Conservation (phyloP, 164 flowering plant species). For the Platanus orientalis region DNA sequence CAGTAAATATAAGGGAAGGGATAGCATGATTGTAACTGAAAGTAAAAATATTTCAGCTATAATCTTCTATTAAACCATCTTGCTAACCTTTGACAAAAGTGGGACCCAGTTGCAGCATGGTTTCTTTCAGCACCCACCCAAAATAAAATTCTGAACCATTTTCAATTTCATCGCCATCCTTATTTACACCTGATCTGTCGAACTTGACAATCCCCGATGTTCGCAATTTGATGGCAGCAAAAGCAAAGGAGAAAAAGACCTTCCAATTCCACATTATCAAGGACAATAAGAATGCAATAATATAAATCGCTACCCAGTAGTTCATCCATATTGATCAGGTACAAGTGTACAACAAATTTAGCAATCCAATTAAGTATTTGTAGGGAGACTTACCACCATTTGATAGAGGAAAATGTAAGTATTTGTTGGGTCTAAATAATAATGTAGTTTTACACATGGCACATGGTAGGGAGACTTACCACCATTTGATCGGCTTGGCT, state of each 20-base stretch:
- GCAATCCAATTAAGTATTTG: no score
- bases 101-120: slow-evolving; percentile 87
- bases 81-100: slow-evolving; percentile 87
- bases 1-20: neutral
- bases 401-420: no score
- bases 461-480: no score
- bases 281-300: slow-evolving; percentile 13
- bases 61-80: slow-evolving; percentile 9
- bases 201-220: slow-evolving; percentile 34
- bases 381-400: no score
- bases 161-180: slow-evolving; percentile 15
- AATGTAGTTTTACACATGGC: no score
- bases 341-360: no score
- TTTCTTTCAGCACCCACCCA: slow-evolving; percentile 81
- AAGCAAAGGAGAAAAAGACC: slow-evolving; percentile 69
- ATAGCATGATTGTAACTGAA: neutral
- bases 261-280: slow-evolving; percentile 28
- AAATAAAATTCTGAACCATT: slow-evolving; percentile 43
- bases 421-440: no score
- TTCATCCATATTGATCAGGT: slow-evolving; percentile 1
- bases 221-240: slow-evolving; percentile 63
- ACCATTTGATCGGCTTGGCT: no score
- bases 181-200: slow-evolving; percentile 20
- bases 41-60: neutral
- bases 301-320: neutral